Base-by-base conservation (phyloP, 1,284 basidiomycete species). In the Leccinum brunneo-olivaceum region DNA sequence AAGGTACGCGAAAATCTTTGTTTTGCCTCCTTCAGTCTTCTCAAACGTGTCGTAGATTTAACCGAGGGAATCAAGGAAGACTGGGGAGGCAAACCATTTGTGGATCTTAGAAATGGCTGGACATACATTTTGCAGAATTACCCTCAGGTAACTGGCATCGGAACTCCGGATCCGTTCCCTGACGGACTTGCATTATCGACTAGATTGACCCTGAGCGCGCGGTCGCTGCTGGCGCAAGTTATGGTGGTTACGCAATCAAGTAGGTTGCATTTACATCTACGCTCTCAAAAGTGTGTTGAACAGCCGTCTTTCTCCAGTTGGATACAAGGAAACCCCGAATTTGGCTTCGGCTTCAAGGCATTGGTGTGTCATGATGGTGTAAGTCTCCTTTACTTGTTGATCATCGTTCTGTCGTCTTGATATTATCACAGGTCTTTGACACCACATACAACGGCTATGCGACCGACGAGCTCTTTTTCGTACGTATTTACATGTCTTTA, bases 281-380 rank as follows among this genome's bases (percentile, higher is more conserved):
- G 3, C 11, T 28, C 15, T 33, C 12, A 6, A 28, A 21, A 18
- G 11, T 34, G 16, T 40, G 16, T 29, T 50, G 6, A 30, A 53
- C 39, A 28, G 16, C 35, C 30, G 43, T 49, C 28, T 40, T 49
- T 19, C 47, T 46, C 41, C 45, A 95, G 92, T 63, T 96, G 89
- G 90, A 92, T 95, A 49, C 87, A 93, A 64, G 89, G 91, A 0
- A 90, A 95, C 63, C 90, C 92, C 12, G 85, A 91, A 49, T 90
- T 68, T 50, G 78, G 73, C 5, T 88, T 90, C 59, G 76, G 77
- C 19, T 95, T 96, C 74, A 94, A 93, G 70, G 88, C 89, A 2
- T 71, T 96, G 32, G 79, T 93, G 12, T 86, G 82, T 56, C 90
- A 94, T 57, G 88, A 93, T 56, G 89, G 90, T n/a, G 85, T 90